Conservation (phyloP, 768 basidiomycete species). For the Psilocybe tampanensis region DNA sequence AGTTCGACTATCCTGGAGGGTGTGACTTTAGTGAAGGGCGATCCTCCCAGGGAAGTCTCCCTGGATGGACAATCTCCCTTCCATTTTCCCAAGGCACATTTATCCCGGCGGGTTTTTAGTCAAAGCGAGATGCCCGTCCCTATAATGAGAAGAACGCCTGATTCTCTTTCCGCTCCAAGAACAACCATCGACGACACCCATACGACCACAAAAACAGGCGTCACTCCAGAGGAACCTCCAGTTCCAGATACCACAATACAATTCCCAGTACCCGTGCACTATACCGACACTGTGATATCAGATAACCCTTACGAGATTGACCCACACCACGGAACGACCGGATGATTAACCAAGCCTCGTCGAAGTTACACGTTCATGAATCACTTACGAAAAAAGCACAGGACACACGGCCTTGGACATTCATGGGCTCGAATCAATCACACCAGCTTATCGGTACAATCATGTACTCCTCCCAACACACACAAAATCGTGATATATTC, state of each 20-base stretch:
- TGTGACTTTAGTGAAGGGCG: neutral
- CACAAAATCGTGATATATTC: too few relatives aligned
- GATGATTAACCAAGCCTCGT: neutral
- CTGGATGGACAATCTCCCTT: neutral
- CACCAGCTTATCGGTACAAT: too few relatives aligned
- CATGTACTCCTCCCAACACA: too few relatives aligned
- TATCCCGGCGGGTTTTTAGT: neutral
- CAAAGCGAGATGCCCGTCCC: too few relatives aligned
- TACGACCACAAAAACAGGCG: too few relatives aligned
- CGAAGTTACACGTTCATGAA: too few relatives aligned
- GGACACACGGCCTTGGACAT: too few relatives aligned
- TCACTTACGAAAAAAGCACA: too few relatives aligned
- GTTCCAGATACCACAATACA: neutral
- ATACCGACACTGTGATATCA: neutral
- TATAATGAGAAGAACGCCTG: too few relatives aligned
- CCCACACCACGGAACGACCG: neutral
- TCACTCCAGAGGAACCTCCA: neutral
- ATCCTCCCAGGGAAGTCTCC: neutral
- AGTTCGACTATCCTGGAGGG: neutral
- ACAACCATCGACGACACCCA: too few relatives aligned
- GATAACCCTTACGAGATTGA: neutral
- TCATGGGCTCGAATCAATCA: too few relatives aligned
- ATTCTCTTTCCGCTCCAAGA: too few relatives aligned
- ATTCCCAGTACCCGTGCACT: neutral
- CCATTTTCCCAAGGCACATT: neutral